Percentiles rank a stretch among this genome's conserved stretches.
phyloP scores from a whole-genome alignment of 1,284 basidiomycete species.

The Microbotryomycetes sp. region DNA sequence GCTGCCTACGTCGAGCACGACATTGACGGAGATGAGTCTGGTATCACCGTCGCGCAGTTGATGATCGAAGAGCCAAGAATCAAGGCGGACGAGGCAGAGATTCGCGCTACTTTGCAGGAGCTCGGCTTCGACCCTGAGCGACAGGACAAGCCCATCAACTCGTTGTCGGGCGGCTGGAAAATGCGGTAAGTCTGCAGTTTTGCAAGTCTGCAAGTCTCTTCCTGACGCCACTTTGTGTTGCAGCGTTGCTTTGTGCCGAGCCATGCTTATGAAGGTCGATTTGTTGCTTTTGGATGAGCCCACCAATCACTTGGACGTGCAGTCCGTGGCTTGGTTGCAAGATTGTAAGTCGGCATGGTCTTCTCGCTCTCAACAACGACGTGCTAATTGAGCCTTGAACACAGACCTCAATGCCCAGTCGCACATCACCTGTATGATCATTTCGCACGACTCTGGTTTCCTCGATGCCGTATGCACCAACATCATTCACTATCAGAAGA shows the following conservation, averaged over 20 bases:
- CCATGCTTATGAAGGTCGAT: constrained; percentile 96
- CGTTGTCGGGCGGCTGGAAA: constrained; percentile 97
- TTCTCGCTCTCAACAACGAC: background rate
- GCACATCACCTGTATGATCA: constrained; percentile 83
- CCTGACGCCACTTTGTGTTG: background rate
- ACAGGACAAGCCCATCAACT: constrained; percentile 78
- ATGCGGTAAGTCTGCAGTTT: constrained; percentile 51
- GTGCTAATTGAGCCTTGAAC: background rate
- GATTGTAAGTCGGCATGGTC: constrained; percentile 47
- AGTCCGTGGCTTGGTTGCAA: constrained; percentile 90
- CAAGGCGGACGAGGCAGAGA: constrained; percentile 49
- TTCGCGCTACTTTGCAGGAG: constrained; percentile 68
- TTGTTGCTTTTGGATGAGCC: constrained; percentile 86
- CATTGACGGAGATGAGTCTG: constrained; percentile 40
- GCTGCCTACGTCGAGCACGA: constrained; percentile 43
- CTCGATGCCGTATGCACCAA: constrained; percentile 95
- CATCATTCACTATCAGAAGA: constrained; percentile 95
- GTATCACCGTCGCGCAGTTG: constrained; percentile 37
- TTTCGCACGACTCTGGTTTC: constrained; percentile 98
- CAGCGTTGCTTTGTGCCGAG: constrained; percentile 47
- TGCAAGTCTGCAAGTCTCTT: constrained; percentile 36
- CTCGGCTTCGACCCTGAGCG: constrained; percentile 88
- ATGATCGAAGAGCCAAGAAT: constrained; percentile 39
- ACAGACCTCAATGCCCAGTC: constrained; percentile 64
- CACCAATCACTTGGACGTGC: constrained; percentile 87